Base-by-base conservation (phyloP, 768 basidiomycete species). In the Rhizopogon roseolus region DNA sequence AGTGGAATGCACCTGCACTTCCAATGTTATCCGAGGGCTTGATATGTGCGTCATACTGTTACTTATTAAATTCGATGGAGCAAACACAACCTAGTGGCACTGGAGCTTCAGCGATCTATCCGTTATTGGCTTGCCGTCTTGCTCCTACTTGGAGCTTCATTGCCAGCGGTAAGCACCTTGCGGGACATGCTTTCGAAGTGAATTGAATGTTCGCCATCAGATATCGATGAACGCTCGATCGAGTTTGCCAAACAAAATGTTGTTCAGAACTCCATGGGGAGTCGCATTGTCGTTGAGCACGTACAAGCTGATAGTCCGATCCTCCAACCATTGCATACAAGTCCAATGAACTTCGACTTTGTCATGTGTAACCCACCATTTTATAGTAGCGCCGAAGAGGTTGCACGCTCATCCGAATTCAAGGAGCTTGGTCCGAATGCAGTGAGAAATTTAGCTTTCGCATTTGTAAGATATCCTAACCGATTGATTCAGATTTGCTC, bases 341-440 rank as follows among this genome's bases (percentile, higher is more conserved):
- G 22, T 54, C 40, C n/a, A 48, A 25, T 17, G n/a, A 36, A 34
- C 42, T 82, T 85, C 61, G 81, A 88, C 54, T 93, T 96, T 59
- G 83, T 85, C 0, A 92, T 98, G 84, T 98, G 95, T 71, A 99
- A 98, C 66, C 96, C 96, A 0, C 96, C 96, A 0, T 99, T 99
- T 69, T 98, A 97, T 64, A 65, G 74, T n/a, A 89, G 84, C 53
- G 63, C 66, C 1, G 81, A 84, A 29, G 96, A 98, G 54, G 78
- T 93, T 7, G 58, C 62, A 0, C 63, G 68, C 2, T 84, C 83
- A 2, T 80, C 83, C 0, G 77, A 77, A 17, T 70, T 71, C 6
- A 98, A 98, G 61, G 81, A 81, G 44, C 66, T 74, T 13, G 73
- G 71, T 6, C 88, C 96, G 0, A 84, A 75, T 60, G 88, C 90